Evolutionary conservation across 1,284 basidiomycete genomes (phyloP).

Genomic region (Farysia itapuensis): DNA sequence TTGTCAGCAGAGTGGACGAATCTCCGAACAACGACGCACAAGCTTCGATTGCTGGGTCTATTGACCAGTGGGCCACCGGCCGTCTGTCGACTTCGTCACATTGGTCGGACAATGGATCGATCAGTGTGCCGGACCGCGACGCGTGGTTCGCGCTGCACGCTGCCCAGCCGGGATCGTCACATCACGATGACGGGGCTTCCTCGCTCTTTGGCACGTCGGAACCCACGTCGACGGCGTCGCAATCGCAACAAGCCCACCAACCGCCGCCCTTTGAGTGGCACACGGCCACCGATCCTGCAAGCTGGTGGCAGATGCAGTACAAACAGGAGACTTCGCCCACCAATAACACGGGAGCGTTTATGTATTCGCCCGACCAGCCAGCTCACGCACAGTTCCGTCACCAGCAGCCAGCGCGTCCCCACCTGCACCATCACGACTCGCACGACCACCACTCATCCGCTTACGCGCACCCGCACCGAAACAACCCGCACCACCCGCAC

Average conservation of each 20-base stretch:
- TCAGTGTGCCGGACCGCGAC: conserved; percentile 21
- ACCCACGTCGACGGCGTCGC: conserved; percentile 4
- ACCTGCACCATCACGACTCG: not conserved
- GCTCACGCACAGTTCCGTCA: not conserved
- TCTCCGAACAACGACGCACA: conserved; percentile 18
- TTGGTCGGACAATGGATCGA: conserved; percentile 28
- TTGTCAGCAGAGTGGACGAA: conserved; percentile 21
- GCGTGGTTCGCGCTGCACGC: conserved; percentile 27
- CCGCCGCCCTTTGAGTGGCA: conserved; percentile 19
- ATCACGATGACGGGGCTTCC: conserved; percentile 1
- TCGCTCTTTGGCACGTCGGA: conserved; percentile 22
- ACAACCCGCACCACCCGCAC: too few species aligned
- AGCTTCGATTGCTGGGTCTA: conserved; percentile 27
- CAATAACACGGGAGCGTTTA: conserved; percentile 10
- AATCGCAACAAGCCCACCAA: not conserved
- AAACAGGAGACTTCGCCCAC: conserved; percentile 16
- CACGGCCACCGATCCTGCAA: conserved; percentile 6
- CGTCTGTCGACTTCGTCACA: conserved; percentile 24
- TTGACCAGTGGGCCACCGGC: conserved; percentile 23
- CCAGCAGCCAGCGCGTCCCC: not conserved
- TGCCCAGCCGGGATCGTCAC: conserved; percentile 5
- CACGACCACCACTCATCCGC: too few species aligned
- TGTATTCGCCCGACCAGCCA: conserved; percentile 2
- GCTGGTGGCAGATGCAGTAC: conserved; percentile 35
- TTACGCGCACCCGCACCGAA: too few species aligned